Evolutionary conservation across 2,329 filamentous ascomycete species (phyloP).

Genomic region (Fusarium sp.): DNA sequence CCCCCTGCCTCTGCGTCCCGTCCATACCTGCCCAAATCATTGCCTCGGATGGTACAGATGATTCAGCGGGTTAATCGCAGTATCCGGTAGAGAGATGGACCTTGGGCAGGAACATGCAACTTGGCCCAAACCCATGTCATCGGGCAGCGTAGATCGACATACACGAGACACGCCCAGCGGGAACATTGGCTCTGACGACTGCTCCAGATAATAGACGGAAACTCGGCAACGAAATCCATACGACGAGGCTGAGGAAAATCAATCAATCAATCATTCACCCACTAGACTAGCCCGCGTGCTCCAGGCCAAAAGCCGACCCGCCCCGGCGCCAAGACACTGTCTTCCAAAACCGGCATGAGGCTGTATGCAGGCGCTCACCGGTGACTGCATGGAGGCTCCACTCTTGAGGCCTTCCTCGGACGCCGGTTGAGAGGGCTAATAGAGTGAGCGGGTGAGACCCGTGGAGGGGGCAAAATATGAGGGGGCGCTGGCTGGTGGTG

Average conservation of each 20-base stretch:
- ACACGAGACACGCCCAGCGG: background rate
- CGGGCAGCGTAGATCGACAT: background rate
- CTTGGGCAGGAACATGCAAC: background rate
- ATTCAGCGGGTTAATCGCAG: background rate
- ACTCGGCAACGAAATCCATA: background rate
- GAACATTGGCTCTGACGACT: background rate
- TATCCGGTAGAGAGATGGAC: background rate
- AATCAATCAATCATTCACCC: background rate
- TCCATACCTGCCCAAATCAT: too few relatives aligned
- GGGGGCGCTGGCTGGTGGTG: background rate
- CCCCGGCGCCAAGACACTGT: slow-evolving; percentile 4
- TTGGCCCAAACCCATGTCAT: background rate
- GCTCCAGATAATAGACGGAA: background rate
- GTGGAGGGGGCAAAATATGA: too few relatives aligned
- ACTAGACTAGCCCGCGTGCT: background rate
- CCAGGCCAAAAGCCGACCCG: background rate
- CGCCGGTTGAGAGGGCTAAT: slow-evolving; percentile 23
- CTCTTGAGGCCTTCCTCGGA: slow-evolving; percentile 39
- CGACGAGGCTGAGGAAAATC: slow-evolving; percentile 5
- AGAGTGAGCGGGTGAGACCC: background rate
- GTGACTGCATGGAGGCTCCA: slow-evolving; percentile 28
- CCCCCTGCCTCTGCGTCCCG: background rate
- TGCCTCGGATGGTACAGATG: background rate
- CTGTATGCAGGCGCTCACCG: slow-evolving; percentile 39
- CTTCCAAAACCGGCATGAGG: slow-evolving; percentile 25